Base-by-base conservation (phyloP, 1,139 yeast genomes). In the Taphrina flavorubra region DNA sequence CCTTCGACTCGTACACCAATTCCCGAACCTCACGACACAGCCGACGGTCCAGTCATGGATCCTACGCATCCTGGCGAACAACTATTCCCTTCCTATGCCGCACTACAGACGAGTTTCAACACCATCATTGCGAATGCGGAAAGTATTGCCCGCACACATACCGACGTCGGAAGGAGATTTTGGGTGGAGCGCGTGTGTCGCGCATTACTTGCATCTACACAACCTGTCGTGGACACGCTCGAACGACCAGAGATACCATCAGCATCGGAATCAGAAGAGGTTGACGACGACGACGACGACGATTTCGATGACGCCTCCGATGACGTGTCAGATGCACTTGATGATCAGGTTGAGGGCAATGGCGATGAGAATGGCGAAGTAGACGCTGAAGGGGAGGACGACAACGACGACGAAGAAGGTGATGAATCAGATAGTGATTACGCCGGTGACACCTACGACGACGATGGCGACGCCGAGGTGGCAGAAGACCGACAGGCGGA, bases 401-500 rank as follows among this genome's bases (percentile, higher is more conserved):
- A 34, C 20, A 60, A 61, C 16, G 58, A 44, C 11, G 70, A 61
- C 13, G 70, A 46, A 40, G 65, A 47, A 25, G 36, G 53, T 14
- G 36, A 51, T 62, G 44, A 46, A 31, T 20, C 34, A 13, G 37
- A 31, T n/a, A 31, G 37, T 49, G 55, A 31, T 2, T 49, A 49
- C 7, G 37, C 36, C 71, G 14, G 25, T 40, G 11, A 62, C 66
- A 13, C 47, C 31, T 14, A 59, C 68, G 25, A 39, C 40, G 20
- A 69, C 18, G 31, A 25, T 4, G 31, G 4, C 31, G 31, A 25
- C 31, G 31, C n/a, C n/a, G n/a, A n/a, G n/a, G 16, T 68, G 63
- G 36, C 64, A 60, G 51, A 68, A 64, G 65, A 62, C 2, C 63
- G 56, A 42, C 37, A 46, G 37, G 40, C 18, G 42, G 42, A 53